phyloP scores from a whole-genome alignment of 257 asterid species.

The Prunella vulgaris region DNA sequence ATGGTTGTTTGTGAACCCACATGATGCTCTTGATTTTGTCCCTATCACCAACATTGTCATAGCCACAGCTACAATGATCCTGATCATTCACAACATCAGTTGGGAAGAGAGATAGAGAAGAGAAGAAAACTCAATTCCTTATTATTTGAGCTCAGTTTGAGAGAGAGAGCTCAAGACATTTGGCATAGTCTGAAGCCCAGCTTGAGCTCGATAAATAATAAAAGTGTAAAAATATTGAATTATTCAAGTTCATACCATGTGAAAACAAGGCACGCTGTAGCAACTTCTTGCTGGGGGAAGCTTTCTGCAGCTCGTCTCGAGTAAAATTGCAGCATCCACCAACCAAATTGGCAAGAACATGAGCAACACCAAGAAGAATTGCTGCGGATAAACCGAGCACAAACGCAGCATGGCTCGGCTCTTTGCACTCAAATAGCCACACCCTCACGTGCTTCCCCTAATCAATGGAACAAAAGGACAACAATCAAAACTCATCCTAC shows the following conservation, averaged over 20 bases:
- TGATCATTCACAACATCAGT: too few relatives aligned
- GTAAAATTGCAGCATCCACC: slow-evolving; percentile 54
- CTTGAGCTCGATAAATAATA: too few relatives aligned
- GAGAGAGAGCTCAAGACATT: too few relatives aligned
- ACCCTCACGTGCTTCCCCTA: slow-evolving; percentile 72
- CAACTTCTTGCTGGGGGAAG: slow-evolving; percentile 56
- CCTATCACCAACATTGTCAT: slow-evolving; percentile 65
- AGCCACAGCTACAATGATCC: slow-evolving; percentile 67
- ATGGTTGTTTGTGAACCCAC: slow-evolving; percentile 74
- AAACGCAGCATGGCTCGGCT: slow-evolving; percentile 81
- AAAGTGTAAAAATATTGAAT: neutral
- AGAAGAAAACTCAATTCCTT: too few relatives aligned
- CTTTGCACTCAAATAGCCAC: slow-evolving; percentile 83
- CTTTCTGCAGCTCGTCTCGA: slow-evolving; percentile 37
- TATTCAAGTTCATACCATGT: slow-evolving; percentile 41
- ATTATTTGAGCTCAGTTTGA: too few relatives aligned
- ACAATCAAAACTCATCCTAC: too few relatives aligned
- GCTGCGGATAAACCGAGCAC: slow-evolving; percentile 70
- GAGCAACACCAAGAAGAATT: slow-evolving; percentile 52
- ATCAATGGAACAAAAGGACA: neutral
- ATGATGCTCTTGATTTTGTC: slow-evolving; percentile 61
- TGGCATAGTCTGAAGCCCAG: too few relatives aligned
- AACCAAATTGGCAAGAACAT: slow-evolving; percentile 58
- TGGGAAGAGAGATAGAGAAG: too few relatives aligned
- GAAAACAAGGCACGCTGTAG: slow-evolving; percentile 53